Evolutionary conservation across 495 filamentous ascomycete genomes (phyloP), one percentile per base, ranked within the genome.

Genomic region (Aspergillus panamensis): DNA sequence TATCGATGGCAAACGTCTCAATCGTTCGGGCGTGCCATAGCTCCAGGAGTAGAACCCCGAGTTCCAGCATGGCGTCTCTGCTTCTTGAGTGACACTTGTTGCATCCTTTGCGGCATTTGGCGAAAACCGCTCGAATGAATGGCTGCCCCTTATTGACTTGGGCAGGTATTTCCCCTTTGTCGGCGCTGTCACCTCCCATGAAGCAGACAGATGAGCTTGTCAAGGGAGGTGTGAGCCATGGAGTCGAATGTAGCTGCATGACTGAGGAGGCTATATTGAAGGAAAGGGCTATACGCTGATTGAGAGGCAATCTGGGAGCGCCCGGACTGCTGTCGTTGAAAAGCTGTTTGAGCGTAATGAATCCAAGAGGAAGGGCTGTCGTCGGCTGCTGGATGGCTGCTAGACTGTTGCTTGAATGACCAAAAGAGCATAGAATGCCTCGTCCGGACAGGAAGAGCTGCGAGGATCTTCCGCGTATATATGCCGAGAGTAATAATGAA

Each of bases 1-100:
- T 43, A 0, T 58, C 45, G 0, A 31, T 6, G 10, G 55, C 55
- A 37, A 42, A 58, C n/a, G 45, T 6, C 4, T 42, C 45, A 10
- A 58, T 30, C 10, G 32, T 21, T 30, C 37, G 16, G 17, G 25
- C 55, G 55, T 58, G 47, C 55, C 55, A 58, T 25, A 58, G 16
- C 8, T 58, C 55, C 0, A 58, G 45, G 1, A 58, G 45, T 3
- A 58, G 48, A 17, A 58, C 51, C 1, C 55, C 55, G 13, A 58
- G 55, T 44, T 58, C 55, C n/a, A 58, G 45, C 19, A 58, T 29
- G 19, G 55, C 48, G 10, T 37, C 20, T 44, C 47, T 50, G n/a
- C 32, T 30, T 31, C 10, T 51, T 31, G 31, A 19, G 7, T 21
- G 1, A 51, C 45, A 51, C 12, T 10, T 43, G 35, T 33, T 6